phyloP scores from a whole-genome alignment of 2,329 filamentous ascomycete genomes.

The Fusarium nisikadoi region DNA sequence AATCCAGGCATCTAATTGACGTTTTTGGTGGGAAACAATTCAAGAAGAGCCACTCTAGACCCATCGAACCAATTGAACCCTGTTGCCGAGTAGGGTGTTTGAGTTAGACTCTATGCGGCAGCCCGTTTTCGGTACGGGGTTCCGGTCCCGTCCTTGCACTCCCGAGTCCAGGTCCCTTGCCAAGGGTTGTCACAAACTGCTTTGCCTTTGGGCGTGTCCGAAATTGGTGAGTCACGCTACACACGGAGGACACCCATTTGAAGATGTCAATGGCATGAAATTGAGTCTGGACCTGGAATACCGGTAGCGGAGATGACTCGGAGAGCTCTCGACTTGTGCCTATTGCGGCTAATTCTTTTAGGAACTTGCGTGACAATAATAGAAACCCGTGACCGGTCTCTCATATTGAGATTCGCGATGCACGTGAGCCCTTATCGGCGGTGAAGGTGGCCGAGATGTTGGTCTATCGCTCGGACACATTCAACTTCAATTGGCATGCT shows the following conservation, averaged over 20 bases:
- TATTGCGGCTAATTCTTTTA: slow-evolving; percentile 15
- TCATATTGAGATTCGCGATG: background rate
- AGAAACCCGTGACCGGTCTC: slow-evolving; percentile 16
- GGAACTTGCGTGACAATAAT: slow-evolving; percentile 18
- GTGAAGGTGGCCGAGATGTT: slow-evolving; percentile 13
- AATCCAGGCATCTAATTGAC: slow-evolving; percentile 36
- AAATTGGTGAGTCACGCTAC: slow-evolving; percentile 35
- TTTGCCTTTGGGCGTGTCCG: slow-evolving; percentile 19
- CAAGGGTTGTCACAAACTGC: slow-evolving; percentile 13
- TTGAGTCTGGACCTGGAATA: slow-evolving; percentile 7
- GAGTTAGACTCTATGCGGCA: slow-evolving; percentile 35
- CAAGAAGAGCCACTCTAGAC: slow-evolving; percentile 29
- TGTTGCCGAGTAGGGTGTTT: slow-evolving; percentile 43
- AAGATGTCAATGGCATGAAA: slow-evolving; percentile 8
- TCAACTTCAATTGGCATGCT: background rate
- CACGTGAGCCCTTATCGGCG: slow-evolving; percentile 26
- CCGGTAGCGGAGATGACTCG: slow-evolving; percentile 29
- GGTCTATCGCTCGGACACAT: slow-evolving; percentile 28
- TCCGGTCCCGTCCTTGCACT: slow-evolving; percentile 25
- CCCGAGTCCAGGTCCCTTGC: slow-evolving; percentile 23
- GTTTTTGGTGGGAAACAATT: slow-evolving; percentile 34
- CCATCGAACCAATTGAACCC: slow-evolving; percentile 41
- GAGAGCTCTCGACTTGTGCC: slow-evolving; percentile 11
- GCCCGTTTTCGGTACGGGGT: slow-evolving; percentile 32
- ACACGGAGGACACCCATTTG: background rate